Percentiles rank a stretch among this genome's conserved stretches.
These are phyloP conservation scores for Microcyclosporella mali DNA, from an alignment of 2,329 filamentous ascomycete genomes.

Conservation along the genomic window DNA sequence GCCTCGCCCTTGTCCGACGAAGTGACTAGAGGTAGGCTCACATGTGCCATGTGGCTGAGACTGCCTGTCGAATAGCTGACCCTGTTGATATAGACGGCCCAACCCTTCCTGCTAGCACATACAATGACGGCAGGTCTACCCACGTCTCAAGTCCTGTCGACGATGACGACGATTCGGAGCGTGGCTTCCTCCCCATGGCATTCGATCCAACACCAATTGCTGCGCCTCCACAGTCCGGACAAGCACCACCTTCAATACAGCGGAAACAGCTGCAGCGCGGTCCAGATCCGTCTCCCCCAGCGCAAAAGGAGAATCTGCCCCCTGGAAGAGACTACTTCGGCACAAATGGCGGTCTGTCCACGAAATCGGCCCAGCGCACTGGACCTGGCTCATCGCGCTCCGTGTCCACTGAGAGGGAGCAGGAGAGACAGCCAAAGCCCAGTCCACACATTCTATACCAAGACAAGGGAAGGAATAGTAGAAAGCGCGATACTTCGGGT, in stretches of 20 bases:
- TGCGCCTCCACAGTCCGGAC: slow-evolving; percentile 15
- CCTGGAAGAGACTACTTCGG: slow-evolving; percentile 41
- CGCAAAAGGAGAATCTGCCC: slow-evolving; percentile 26
- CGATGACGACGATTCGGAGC: slow-evolving; percentile 50
- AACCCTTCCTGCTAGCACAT: slow-evolving; percentile 67
- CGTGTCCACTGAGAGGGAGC: slow-evolving; percentile 40
- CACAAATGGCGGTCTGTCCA: slow-evolving; percentile 23
- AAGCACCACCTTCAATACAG: slow-evolving; percentile 17
- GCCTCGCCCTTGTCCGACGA: slow-evolving; percentile 33
- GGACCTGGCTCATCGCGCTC: slow-evolving; percentile 37
- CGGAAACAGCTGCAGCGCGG: slow-evolving; percentile 23
- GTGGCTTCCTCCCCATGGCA: slow-evolving; percentile 46
- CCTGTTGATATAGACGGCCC: slow-evolving; percentile 48
- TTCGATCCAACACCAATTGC: slow-evolving; percentile 43
- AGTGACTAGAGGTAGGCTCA: slow-evolving; percentile 27
- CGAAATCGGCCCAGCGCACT: slow-evolving; percentile 28
- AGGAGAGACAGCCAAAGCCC: slow-evolving; percentile 35
- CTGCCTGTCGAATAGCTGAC: slow-evolving; percentile 10
- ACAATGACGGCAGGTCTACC: slow-evolving; percentile 72
- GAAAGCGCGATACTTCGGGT: slow-evolving; percentile 32
- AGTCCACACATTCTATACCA: slow-evolving; percentile 92
- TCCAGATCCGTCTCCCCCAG: slow-evolving; percentile 22
- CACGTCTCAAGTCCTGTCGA: slow-evolving; percentile 56
- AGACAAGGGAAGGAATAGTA: slow-evolving; percentile 63
- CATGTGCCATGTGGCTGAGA: slow-evolving; percentile 22